phyloP scores from a whole-genome alignment of 2,329 filamentous ascomycete species.

The Pseudogymnoascus sp. region DNA sequence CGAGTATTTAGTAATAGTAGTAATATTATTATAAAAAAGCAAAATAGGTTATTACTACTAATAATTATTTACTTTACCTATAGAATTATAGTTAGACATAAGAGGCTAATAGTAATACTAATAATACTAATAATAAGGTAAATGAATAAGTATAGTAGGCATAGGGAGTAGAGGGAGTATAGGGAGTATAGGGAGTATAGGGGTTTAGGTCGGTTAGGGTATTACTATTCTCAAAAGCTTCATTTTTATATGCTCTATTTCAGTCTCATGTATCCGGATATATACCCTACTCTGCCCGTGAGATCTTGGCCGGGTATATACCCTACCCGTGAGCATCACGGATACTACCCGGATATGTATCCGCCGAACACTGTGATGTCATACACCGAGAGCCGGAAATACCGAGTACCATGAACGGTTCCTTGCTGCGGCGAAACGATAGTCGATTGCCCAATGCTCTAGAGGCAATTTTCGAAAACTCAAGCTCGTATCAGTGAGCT shows the following conservation, averaged over 20 bases:
- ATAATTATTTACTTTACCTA: not conserved
- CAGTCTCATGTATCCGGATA: not conserved
- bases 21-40: not conserved
- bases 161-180: not conserved
- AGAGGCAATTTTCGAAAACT: too few species aligned
- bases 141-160: not conserved
- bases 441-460: too few species aligned
- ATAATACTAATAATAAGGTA: not conserved
- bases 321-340: too few species aligned
- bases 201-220: not conserved
- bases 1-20: not conserved
- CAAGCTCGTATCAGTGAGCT: too few species aligned
- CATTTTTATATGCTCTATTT: not conserved
- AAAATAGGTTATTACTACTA: not conserved
- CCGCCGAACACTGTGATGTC: too few species aligned
- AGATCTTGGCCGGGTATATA: too few species aligned
- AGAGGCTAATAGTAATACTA: not conserved
- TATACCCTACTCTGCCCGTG: too few species aligned
- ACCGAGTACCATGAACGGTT: too few species aligned
- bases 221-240: not conserved
- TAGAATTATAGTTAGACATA: not conserved
- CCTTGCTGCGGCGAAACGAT: too few species aligned
- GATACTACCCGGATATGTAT: too few species aligned
- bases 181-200: not conserved
- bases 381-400: too few species aligned